These are phyloP conservation scores for Vigna trinervia DNA, from an alignment of 306 rosid species.

Conservation along the genomic window DNA sequence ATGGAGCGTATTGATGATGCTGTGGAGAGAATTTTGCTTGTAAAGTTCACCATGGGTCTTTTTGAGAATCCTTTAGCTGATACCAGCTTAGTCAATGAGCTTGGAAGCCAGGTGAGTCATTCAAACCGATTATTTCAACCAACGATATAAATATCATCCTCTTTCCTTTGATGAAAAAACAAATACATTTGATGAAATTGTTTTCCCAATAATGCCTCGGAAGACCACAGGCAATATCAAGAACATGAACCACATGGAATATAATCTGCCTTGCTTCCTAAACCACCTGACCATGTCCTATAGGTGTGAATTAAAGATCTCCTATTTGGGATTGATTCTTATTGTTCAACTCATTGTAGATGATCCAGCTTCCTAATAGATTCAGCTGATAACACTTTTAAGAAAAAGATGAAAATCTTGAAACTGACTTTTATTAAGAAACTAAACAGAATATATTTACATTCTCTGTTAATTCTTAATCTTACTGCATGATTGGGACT, in stretches of 20 bases:
- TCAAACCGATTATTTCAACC: constrained; percentile 28
- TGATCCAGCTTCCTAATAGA: background rate
- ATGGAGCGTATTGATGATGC: constrained; percentile 95
- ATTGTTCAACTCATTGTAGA: background rate
- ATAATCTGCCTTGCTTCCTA: background rate
- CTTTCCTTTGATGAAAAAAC: constrained; percentile 13
- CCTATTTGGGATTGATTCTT: background rate
- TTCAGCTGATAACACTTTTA: background rate
- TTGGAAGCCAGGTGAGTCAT: constrained; percentile 85
- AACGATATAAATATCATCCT: constrained; percentile 1
- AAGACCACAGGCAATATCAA: background rate
- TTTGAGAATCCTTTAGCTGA: constrained; percentile 92
- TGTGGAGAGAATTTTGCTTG: constrained; percentile 80
- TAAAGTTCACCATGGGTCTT: constrained; percentile 91
- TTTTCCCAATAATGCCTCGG: background rate
- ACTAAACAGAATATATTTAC: constrained; percentile 16
- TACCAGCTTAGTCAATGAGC: constrained; percentile 83
- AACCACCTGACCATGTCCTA: background rate
- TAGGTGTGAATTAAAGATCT: constrained; percentile 13
- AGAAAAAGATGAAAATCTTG: background rate
- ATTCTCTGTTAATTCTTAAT: background rate
- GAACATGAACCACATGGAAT: background rate
- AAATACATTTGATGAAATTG: background rate
- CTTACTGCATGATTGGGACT: too few relatives aligned
- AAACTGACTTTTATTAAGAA: constrained; percentile 5